Evolutionary conservation across 2,329 filamentous ascomycete species (phyloP).

Genomic region (Teratosphaeria viscida): DNA sequence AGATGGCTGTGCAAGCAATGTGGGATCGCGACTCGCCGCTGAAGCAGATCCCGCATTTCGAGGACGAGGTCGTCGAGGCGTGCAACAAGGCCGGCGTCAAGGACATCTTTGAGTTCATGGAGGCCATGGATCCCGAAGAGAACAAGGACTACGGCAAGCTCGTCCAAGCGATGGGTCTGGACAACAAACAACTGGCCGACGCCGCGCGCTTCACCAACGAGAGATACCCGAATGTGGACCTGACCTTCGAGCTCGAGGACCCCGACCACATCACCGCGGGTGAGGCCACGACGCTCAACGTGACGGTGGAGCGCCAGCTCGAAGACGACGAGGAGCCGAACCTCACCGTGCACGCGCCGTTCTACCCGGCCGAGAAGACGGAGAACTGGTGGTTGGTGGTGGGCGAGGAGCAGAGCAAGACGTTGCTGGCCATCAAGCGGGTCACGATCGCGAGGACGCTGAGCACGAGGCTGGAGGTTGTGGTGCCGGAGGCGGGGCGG

Average conservation of each 20-base stretch:
- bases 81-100: slow-evolving; percentile 75
- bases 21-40: slow-evolving; percentile 96
- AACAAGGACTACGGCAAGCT: slow-evolving; percentile 71
- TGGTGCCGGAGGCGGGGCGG: slow-evolving; percentile 71
- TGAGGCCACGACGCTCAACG: slow-evolving; percentile 68
- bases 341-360: slow-evolving; percentile 81
- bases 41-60: slow-evolving; percentile 96
- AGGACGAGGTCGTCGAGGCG: slow-evolving; percentile 68
- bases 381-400: slow-evolving; percentile 99
- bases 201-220: slow-evolving; percentile 93
- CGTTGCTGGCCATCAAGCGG: slow-evolving; percentile 83
- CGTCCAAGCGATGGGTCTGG: slow-evolving; percentile 66
- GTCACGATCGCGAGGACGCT: slow-evolving; percentile 74
- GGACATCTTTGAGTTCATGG: slow-evolving; percentile 96
- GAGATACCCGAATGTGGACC: slow-evolving; percentile 88
- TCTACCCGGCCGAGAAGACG: slow-evolving; percentile 83
- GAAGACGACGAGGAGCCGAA: slow-evolving; percentile 64
- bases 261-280: slow-evolving; percentile 70
- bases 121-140: slow-evolving; percentile 93
- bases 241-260: slow-evolving; percentile 80
- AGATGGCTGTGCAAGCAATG: slow-evolving; percentile 98
- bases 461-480: slow-evolving; percentile 75
- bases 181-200: slow-evolving; percentile 71
- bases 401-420: slow-evolving; percentile 82
- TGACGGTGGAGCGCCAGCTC: slow-evolving; percentile 75